Evolutionary conservation across 208 protist species (phyloP), one percentile per base, ranked within the genome.

Genomic region (Trypanosoma vivax): DNA sequence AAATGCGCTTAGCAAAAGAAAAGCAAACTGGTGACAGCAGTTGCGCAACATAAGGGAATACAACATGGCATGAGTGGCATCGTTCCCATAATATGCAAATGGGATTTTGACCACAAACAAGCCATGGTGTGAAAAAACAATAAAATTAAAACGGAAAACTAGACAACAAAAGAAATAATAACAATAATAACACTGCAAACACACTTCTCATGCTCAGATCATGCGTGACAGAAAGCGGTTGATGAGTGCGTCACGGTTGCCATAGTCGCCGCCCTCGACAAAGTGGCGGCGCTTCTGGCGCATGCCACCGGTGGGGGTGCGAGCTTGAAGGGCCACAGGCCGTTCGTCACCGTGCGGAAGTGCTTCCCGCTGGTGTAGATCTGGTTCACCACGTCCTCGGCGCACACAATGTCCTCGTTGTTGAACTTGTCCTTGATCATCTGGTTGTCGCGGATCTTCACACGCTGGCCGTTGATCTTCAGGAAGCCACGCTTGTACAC

Each of bases 341-440:
- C 98, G 60, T 97, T 92, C 74, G 86, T 97, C 37, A 95, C 98
- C 57, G 96, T 68, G 70, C 95, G 97, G 95, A 99, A 99, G 81
- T 98, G 48, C 61, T 96, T 91, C 61, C 98, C 98, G 57, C 84
- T 86, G 60, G 98, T 99, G 94, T 90, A 95, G 81, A 99, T 98
- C 90, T 99, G 96, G 94, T 99, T 97, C 68, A 99, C 94, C 21
- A 99, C 52, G 63, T 99, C 99, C 87, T 99, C 99, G 35, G 97
- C 83, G 70, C 97, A 99, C 42, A 99, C 79, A 54, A 99, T 82
- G 49, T 85, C 88, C 40, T 92, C 65, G 65, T 89, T 79, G 76
- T 98, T 87, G 54, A 99, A 95, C 54, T 73, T 62, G 43, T 96
- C 56, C 74, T 98, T 93, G 64, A 99, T 92, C 50, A 99, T 80